phyloP scores from a whole-genome alignment of 768 basidiomycete genomes.

The Psilocybe cyanescens region DNA sequence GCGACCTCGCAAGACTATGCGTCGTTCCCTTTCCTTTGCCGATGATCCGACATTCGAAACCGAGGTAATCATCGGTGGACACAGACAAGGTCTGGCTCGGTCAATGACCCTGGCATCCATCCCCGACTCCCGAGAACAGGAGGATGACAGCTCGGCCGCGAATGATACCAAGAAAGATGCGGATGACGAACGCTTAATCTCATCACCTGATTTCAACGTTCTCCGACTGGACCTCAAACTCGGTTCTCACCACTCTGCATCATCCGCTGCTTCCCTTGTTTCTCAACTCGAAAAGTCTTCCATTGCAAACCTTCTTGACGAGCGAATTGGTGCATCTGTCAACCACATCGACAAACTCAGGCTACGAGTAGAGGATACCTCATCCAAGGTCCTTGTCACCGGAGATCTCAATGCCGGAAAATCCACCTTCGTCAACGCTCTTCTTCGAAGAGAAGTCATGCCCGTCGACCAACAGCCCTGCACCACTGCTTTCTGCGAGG shows the following conservation, averaged over 20 bases:
- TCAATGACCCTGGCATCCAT: conserved; percentile 63
- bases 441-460: conserved; percentile 90
- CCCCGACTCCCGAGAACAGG: conserved; percentile 46
- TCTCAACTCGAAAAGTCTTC: conserved; percentile 92
- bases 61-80: conserved; percentile 63
- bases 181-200: conserved; percentile 38
- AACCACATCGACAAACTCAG: conserved; percentile 86
- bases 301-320: conserved; percentile 90
- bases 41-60: conserved; percentile 76
- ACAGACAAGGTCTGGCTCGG: conserved; percentile 52
- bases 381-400: conserved; percentile 96
- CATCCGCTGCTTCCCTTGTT: conserved; percentile 74
- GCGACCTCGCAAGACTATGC: conserved; percentile 43
- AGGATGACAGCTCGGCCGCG: conserved; percentile 28
- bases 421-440: conserved; percentile 96
- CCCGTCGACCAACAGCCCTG: conserved; percentile 98
- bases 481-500: conserved; percentile 97
- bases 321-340: conserved; percentile 74
- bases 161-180: conserved; percentile 31
- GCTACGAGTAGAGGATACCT: conserved; percentile 85
- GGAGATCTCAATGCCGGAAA: conserved; percentile 99
- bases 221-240: conserved; percentile 93
- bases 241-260: conserved; percentile 70
- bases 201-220: conserved; percentile 76
- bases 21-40: conserved; percentile 81